Base-by-base conservation (phyloP, 768 basidiomycete species). In the Saitozyma sp. region DNA sequence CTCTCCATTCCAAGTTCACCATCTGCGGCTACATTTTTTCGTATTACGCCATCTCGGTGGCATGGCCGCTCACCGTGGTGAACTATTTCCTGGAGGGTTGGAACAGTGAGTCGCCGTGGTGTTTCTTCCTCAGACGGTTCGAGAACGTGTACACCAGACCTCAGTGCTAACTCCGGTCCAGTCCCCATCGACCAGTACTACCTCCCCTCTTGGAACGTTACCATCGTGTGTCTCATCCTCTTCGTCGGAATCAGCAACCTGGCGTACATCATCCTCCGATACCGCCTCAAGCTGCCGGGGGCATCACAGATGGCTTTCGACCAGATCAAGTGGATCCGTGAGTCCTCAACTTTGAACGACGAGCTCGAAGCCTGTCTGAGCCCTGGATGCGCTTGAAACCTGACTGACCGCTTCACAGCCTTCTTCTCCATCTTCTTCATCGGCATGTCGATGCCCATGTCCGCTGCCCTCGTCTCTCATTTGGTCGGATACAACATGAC, bases 1-100 rank as follows among this genome's bases (percentile, higher is more conserved):
- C 83, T 0, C 56, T 84, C 16, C 86, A 84, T 76, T 83, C 80
- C 67, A 84, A 84, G 72, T 76, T 82, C 73, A 84, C 85, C 37
- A 84, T 85, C 82, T 71, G 83, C 73, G 81, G 84, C 45, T 87
- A 84, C 81, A 74, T 81, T 67, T 76, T 79, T 64, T 79, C 79
- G 0, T 82, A 80, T 67, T 79, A 78, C 62, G 78, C 76, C 54
- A 77, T 90, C 51, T 87, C 88, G 0, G 85, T 84, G 0, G 83
- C 87, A 9, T 85, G 85, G 7, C 51, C 84, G 9, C 84, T 90
- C 41, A 86, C 89, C 0, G 65, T 88, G 45, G 66, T 88, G 69
- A 90, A 90, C 77, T 91, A 88, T 80, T 78, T 89, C 66, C 67
- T 91, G 49, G 83, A 88, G 19, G 89, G 88, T 7, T 81, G 85